Evolutionary conservation across 805 yeast species (phyloP), one percentile per base, ranked within the genome.

Genomic region (Wilhelminamyces savonicus): DNA sequence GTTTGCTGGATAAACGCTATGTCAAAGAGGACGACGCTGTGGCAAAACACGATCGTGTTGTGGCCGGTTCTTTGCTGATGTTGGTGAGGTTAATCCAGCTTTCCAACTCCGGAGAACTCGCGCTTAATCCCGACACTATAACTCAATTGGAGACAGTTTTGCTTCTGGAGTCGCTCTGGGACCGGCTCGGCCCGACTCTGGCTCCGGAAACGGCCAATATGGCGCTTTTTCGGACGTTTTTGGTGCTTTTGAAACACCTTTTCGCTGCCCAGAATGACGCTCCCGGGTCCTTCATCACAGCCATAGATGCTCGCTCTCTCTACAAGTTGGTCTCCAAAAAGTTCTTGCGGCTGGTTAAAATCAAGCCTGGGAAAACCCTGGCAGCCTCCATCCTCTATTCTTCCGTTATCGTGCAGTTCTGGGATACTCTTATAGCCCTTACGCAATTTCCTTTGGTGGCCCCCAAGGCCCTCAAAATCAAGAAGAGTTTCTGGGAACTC

Each of bases 1-100:
- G 86, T 1, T 52, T 88, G 13, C 76, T 88, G 2, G 96, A 88
- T 44, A 82, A 78, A 46, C 63, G 95, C 32, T 76, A 74, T 41
- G 70, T 77, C 13, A 68, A 76, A 3, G 69, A 69, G 28, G 83
- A 78, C 26, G 94, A 86, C 36, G 69, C 83, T 1, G 61, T 62
- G 17, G 55, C 76, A 13, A 84, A 83, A 48, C 83, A 76, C 46
- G 62, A 66, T 17, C 59, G 94, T 34, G 66, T 79, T 3, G 46
- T 76, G 11, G 63, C 66, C 21, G 59, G 76, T 5, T 56, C 78
- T 1, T 41, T 82, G 6, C 56, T 56, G 25, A 55, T 80, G 51
- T 44, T 78, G n/a, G 59, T 54, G 13, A 60, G 53, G 25, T 10
- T 60, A 16, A 39, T 60, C 9, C 28, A 28, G 3, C 33, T 58